A percentile compares a stretch with the other conserved stretches of the same genome.
These are phyloP conservation scores for Fusarium sp. DNA, from an alignment of 2,329 filamentous ascomycete species.

Conservation along the genomic window DNA sequence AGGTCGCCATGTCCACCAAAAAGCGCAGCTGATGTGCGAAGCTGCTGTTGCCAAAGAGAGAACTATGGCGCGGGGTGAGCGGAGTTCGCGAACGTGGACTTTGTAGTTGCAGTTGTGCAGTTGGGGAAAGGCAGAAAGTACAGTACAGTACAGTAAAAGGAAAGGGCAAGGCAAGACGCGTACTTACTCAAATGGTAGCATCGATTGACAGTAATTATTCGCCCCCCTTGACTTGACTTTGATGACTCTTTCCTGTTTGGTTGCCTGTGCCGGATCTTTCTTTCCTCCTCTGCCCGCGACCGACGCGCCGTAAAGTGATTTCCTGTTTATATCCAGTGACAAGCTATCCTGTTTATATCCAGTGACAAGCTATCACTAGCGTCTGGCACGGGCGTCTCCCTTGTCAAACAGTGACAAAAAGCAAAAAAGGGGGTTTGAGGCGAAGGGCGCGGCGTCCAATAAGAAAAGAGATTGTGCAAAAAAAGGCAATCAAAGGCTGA, in stretches of 20 bases:
- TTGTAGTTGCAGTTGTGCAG: constrained; percentile 10
- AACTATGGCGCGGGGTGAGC: constrained; percentile 31
- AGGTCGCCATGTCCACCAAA: constrained; percentile 44
- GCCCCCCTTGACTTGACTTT: not conserved
- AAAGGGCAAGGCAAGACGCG: not conserved
- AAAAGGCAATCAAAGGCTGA: constrained; percentile 29
- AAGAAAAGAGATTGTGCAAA: constrained; percentile 20
- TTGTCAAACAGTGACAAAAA: constrained; percentile 36
- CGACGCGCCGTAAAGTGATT: constrained; percentile 39
- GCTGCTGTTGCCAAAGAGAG: constrained; percentile 41
- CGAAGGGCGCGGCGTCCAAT: constrained; percentile 18
- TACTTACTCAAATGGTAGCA: constrained; percentile 46
- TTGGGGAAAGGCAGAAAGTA: not conserved
- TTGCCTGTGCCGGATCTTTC: constrained; percentile 31
- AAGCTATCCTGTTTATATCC: constrained; percentile 41
- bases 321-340: constrained; percentile 41
- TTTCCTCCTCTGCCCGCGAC: constrained; percentile 29
- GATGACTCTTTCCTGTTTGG: constrained; percentile 33
- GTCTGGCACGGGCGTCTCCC: constrained; percentile 41
- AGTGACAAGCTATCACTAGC: constrained; percentile 41
- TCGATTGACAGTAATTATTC: constrained; percentile 20
- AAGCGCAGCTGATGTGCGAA: constrained; percentile 45
- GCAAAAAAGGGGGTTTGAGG: constrained; percentile 34
- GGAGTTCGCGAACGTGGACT: not conserved
- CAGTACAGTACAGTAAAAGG: not conserved